phyloP scores from a whole-genome alignment of 2,329 filamentous ascomycete species.

The Elsinoe batatas region DNA sequence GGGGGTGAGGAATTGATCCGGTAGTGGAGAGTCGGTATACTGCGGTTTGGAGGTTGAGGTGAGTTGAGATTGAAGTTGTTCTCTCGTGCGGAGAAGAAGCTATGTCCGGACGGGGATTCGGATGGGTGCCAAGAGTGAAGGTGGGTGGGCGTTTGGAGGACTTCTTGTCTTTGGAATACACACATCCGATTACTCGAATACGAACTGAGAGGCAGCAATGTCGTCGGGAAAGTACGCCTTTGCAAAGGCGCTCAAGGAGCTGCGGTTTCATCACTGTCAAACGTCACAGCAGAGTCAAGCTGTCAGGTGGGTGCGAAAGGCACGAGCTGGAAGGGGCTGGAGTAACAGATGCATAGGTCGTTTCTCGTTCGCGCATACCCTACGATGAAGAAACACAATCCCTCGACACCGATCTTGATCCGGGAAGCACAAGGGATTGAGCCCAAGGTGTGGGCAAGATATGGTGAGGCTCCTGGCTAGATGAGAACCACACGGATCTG shows the following conservation, averaged over 20 bases:
- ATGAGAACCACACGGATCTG: slow-evolving; percentile 7
- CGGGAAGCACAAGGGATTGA: slow-evolving; percentile 79
- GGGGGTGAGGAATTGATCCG: slow-evolving; percentile 16
- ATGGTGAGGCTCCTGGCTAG: slow-evolving; percentile 50
- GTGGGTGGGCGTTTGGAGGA: not conserved
- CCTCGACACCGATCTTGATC: slow-evolving; percentile 83
- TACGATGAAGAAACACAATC: slow-evolving; percentile 99
- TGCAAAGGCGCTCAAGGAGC: slow-evolving; percentile 77
- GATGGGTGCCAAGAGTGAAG: slow-evolving; percentile 2
- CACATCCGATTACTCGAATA: not conserved
- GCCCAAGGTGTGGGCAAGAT: slow-evolving; percentile 85
- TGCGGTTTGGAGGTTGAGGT: slow-evolving; percentile 33
- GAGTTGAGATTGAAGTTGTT: slow-evolving; percentile 2
- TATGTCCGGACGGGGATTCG: not conserved
- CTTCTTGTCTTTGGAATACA: not conserved
- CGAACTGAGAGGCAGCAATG: slow-evolving; percentile 46
- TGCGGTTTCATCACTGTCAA: slow-evolving; percentile 96
- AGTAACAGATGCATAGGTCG: slow-evolving; percentile 45
- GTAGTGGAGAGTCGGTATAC: slow-evolving; percentile 41
- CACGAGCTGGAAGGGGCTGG: slow-evolving; percentile 1
- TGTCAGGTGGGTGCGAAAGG: slow-evolving; percentile 53
- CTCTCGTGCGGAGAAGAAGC: slow-evolving; percentile 5
- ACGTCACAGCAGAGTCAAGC: slow-evolving; percentile 82
- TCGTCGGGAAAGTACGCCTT: slow-evolving; percentile 81
- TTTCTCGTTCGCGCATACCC: slow-evolving; percentile 90